Conservation (phyloP, 306 rosid species). For the Vigna angularis region DNA sequence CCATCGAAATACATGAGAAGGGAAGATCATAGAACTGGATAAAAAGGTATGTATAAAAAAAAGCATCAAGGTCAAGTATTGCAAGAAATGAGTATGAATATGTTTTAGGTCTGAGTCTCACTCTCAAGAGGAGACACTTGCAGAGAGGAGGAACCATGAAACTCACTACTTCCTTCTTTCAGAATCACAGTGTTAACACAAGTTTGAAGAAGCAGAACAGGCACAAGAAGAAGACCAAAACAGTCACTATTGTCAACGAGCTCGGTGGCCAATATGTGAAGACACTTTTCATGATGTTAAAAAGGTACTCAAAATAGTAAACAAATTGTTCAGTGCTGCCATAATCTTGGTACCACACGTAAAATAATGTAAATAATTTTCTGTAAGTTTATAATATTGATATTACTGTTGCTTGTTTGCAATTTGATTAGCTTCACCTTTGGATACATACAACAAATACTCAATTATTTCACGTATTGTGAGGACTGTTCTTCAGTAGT, state of each 20-base stretch:
- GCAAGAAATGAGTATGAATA: background rate
- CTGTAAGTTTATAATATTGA: background rate
- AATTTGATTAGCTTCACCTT: constrained; percentile 45
- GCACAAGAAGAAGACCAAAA: constrained; percentile 45
- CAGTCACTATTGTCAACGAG: constrained; percentile 61
- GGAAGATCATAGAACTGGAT: background rate
- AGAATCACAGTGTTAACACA: constrained; percentile 56
- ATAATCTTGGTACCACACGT: no score
- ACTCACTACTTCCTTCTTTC: constrained; percentile 71
- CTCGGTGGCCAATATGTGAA: constrained; percentile 93
- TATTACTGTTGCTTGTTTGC: background rate
- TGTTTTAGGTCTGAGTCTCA: background rate
- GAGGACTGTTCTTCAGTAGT: constrained; percentile 89
- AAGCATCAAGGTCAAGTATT: background rate
- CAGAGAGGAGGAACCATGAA: constrained; percentile 46
- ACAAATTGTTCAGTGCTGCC: no score
- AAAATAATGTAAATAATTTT: background rate
- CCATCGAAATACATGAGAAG: background rate
- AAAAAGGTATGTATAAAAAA: background rate
- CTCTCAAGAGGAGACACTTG: constrained; percentile 57
- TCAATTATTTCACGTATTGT: constrained; percentile 93
- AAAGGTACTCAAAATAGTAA: constrained; percentile 46
- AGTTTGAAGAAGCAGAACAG: constrained; percentile 66
- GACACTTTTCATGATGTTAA: constrained; percentile 85
- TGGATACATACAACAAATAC: constrained; percentile 77